phyloP scores from a whole-genome alignment of 2,329 filamentous ascomycete genomes.

The Paracoccidioides lutzii region DNA sequence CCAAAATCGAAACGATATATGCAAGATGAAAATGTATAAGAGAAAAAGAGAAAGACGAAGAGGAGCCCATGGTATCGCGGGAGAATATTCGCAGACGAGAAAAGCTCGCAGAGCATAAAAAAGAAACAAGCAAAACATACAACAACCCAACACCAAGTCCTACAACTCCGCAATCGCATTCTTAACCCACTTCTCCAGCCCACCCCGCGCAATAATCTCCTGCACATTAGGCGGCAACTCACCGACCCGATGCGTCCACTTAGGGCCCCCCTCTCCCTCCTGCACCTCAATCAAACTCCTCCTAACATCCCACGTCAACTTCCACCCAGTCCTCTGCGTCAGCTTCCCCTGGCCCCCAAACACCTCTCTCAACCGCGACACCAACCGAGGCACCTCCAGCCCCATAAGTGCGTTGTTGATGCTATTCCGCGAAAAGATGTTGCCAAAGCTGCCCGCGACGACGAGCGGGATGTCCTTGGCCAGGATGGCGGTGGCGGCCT shows the following conservation, averaged over 20 bases:
- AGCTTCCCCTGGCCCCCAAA: constrained; percentile 41
- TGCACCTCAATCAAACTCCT: constrained; percentile 57
- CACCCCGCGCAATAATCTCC: constrained; percentile 65
- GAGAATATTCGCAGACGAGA: neutral
- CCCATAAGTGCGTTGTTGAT: constrained; percentile 31
- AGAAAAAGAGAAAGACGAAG: neutral
- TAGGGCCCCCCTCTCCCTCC: constrained; percentile 51
- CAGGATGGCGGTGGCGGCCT: constrained; percentile 76
- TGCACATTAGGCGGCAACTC: constrained; percentile 78
- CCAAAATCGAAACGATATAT: neutral
- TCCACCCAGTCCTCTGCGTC: constrained; percentile 72
- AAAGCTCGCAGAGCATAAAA: neutral
- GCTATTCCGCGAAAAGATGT: constrained; percentile 60
- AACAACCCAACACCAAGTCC: neutral
- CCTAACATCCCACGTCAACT: constrained; percentile 64
- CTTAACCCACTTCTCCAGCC: constrained; percentile 74
- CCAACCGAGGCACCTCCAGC: constrained; percentile 25
- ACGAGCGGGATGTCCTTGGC: constrained; percentile 71
- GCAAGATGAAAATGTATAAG: neutral
- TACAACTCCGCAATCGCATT: constrained; percentile 40
- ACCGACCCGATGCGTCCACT: constrained; percentile 70
- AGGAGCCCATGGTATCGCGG: neutral
- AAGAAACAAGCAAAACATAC: neutral
- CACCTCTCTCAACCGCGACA: constrained; percentile 21
- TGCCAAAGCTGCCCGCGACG: constrained; percentile 66